Evolutionary conservation across 2,329 filamentous ascomycete genomes (phyloP).

Genomic region (Trichoderma hamatum): DNA sequence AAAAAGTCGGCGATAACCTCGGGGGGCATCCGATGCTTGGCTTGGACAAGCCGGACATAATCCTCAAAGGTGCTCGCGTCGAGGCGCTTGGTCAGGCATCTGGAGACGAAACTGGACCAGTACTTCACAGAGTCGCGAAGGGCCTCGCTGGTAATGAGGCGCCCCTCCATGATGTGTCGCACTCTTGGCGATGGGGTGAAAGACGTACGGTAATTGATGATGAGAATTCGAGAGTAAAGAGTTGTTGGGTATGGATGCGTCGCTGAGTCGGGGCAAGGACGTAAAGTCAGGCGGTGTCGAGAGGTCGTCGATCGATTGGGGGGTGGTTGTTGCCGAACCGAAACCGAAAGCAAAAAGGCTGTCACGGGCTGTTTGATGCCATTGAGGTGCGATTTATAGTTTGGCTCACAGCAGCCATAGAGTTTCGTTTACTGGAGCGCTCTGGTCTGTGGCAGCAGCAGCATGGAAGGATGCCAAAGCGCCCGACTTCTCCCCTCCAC

Average conservation of each 20-base stretch:
- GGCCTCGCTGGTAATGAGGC: conserved; percentile 30
- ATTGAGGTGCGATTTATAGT: neutral
- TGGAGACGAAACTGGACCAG: conserved; percentile 56
- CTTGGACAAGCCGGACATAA: conserved; percentile 53
- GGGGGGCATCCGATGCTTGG: conserved; percentile 56
- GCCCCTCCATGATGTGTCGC: conserved; percentile 35
- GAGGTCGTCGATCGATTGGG: neutral
- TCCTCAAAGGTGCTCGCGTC: conserved; percentile 56
- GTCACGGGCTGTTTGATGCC: conserved; percentile 11
- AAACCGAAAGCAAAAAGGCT: conserved; percentile 25
- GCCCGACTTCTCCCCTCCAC: neutral
- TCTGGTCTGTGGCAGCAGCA: neutral
- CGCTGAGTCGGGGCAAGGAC: too few relatives aligned
- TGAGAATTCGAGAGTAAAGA: neutral
- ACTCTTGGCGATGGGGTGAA: neutral
- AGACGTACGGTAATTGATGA: neutral
- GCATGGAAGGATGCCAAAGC: neutral
- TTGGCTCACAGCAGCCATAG: conserved; percentile 13
- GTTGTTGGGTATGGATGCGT: neutral
- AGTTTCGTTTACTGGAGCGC: neutral
- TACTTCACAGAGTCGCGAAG: conserved; percentile 41
- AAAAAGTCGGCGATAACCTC: conserved; percentile 59
- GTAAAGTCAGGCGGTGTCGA: neutral
- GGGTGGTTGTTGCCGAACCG: conserved; percentile 29
- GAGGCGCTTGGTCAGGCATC: conserved; percentile 55